Evolutionary conservation across 495 filamentous ascomycete species (phyloP), one percentile per base, ranked within the genome.

Genomic region (Symbiotaphrina buchneri): DNA sequence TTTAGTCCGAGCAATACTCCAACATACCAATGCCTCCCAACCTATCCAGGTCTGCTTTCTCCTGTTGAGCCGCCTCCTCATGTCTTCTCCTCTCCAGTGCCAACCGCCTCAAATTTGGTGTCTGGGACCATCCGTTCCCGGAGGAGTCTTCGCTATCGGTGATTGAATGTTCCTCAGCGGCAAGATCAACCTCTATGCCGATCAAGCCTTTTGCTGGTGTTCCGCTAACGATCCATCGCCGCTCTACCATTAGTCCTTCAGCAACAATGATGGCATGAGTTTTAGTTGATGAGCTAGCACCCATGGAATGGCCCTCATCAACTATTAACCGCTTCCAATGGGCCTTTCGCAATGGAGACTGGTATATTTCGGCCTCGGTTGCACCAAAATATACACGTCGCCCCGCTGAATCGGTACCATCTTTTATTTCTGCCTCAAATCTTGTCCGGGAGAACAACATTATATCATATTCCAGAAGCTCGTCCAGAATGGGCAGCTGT

Each of bases 181-280:
- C 61, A 32, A 70, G 45, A 25, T 68, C 71, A 4, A 74, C 57
- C 41, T 73, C 67, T 0, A 90, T 60, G 1, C 83, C 79, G 24
- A 78, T 70, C 1, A 95, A 58, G 24, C 81, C 73, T 35, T 65
- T 71, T 6, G 83, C 78, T 10, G 85, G 85, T 0, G 85, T 95
- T 32, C 84, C 85, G 2, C 80, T 87, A 3, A 93, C 77, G 10
- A 93, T 64, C 85, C 85, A 95, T 14, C 74, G 66, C 7, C 78
- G 62, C 21, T 81, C 66, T 15, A 80, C 61, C 19, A 65, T 59
- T 4, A 95, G 55, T 28, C 62, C 57, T 14, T 74, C 63, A 0
- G 85, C 53, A 6, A 80, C 60, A 18, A 62, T 55, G 22, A 74
- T 63, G 22, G 82, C 58, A 27, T 76, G 72, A 10, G 65, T 73